Evolutionary conservation across 2,329 filamentous ascomycete species (phyloP), one percentile per base, ranked within the genome.

Genomic region (Aureobasidium lini): DNA sequence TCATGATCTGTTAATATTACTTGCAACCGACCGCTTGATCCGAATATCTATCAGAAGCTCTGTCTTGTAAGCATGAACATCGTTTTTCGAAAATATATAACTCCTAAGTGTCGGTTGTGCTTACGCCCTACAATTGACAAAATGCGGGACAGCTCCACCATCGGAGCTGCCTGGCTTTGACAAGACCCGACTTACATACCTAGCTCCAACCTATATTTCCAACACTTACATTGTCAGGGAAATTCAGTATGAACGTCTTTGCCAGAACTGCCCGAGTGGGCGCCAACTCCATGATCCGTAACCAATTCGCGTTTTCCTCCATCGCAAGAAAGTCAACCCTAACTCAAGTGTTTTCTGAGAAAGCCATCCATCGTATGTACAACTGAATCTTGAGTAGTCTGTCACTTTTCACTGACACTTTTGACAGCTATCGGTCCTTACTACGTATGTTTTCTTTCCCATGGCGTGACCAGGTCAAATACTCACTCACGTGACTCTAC

Each of bases 281-380:
- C 16, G 40, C 40, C 16, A 56, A 16, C 6, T 44, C 29, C 28
- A 28, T 42, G 8, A 28, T 31, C 36, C 23, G 13, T 36, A 36
- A 23, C 10, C 52, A 28, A 16, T 28, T 34, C 29, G 16, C 34
- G 6, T 9, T 6, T 16, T 29, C 28, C 4, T 56, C 6, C 10
- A 32, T 47, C 13, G 53, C 50, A 13, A 39, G 40, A 34, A 57
- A 57, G 7, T 57, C 54, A 10, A 57, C 54, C 9, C 28, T 57
- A 6, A 48, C 44, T 3, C 54, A 47, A 18, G 54, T 57, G 0
- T 48, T 42, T 28, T 57, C 54, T 10, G 54, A 57, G 5, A 57
- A 48, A 15, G 43, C 44, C 15, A 31, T 39, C 7, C 44, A 40
- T 34, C 54, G 54, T 57, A 42, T 37, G 3, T n/a, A 23, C 4